Percentiles rank a stretch among this genome's conserved stretches.
Evolutionary conservation across 1,139 yeast species (phyloP).

Genomic region (Hemisphaericaspora subhashii): DNA sequence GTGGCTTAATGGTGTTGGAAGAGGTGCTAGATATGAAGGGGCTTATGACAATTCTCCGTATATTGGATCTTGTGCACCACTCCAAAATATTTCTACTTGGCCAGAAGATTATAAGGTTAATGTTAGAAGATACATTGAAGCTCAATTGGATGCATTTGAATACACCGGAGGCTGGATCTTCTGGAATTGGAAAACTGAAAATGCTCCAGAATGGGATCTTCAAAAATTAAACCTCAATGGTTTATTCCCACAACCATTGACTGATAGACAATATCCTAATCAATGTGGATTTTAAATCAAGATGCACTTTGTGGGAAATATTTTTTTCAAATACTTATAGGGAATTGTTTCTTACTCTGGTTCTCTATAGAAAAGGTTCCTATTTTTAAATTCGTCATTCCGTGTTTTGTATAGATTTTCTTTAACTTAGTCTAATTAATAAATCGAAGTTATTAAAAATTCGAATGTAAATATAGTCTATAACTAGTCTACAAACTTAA

Average conservation of each 20-base stretch:
- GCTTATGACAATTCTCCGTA: constrained; percentile 50
- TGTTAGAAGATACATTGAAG: constrained; percentile 76
- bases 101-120: constrained; percentile 52
- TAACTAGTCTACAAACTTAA: too few species aligned
- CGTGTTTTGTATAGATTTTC: too few species aligned
- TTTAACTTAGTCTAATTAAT: too few species aligned
- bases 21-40: constrained; percentile 86
- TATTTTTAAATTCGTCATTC: too few species aligned
- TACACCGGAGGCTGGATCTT: constrained; percentile 77
- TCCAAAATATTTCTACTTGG: constrained; percentile 61
- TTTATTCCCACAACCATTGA: constrained; percentile 79
- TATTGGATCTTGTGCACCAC: constrained; percentile 65
- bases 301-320: not conserved
- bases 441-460: too few species aligned
- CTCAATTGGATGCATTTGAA: constrained; percentile 84
- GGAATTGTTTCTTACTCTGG: too few species aligned
- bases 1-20: constrained; percentile 90
- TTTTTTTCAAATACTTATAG: too few species aligned
- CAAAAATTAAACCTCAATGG: constrained; percentile 70
- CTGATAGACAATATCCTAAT: constrained; percentile 64
- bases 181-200: constrained; percentile 93
- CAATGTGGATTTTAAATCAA: constrained; percentile 49
- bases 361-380: too few species aligned
- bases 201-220: constrained; percentile 89
- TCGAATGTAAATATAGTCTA: too few species aligned